Evolutionary conservation across 2,329 filamentous ascomycete genomes (phyloP).

Genomic region (Aspergillus novoparasiticus): DNA sequence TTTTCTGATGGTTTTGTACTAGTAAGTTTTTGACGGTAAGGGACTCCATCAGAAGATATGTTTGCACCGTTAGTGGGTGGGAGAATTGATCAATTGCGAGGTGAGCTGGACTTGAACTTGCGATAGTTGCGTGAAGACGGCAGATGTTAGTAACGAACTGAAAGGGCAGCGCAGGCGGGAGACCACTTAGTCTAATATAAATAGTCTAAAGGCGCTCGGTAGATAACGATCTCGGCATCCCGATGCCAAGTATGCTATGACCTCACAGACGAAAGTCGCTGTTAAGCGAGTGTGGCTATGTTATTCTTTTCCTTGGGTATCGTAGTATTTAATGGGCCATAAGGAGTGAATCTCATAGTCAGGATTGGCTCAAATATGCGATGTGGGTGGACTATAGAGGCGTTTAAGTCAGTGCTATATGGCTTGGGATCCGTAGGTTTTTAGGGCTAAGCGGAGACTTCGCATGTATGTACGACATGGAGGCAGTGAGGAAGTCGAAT

Average conservation of each 20-base stretch:
- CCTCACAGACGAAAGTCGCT: background rate
- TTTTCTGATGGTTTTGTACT: background rate
- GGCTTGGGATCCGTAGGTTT: background rate
- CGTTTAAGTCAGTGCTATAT: background rate
- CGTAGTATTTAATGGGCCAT: background rate
- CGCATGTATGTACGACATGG: no score
- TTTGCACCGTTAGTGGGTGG: background rate
- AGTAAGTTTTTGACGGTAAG: background rate
- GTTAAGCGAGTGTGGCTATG: background rate
- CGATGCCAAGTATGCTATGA: background rate
- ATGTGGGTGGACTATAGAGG: background rate
- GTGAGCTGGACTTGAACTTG: background rate
- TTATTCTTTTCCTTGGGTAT: background rate
- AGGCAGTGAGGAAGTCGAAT: no score
- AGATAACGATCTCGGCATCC: background rate
- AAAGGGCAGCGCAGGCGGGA: background rate
- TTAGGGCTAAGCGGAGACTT: no score
- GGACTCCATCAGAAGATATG: conserved; percentile 6
- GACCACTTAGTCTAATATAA: background rate
- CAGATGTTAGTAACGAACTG: background rate
- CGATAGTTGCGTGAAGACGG: background rate
- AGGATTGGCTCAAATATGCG: background rate
- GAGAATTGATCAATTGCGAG: background rate
- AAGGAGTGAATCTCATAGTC: background rate
- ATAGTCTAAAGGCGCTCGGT: background rate